Conservation (phyloP, 805 yeast genomes). For the Scheffersomyces lignosus region DNA sequence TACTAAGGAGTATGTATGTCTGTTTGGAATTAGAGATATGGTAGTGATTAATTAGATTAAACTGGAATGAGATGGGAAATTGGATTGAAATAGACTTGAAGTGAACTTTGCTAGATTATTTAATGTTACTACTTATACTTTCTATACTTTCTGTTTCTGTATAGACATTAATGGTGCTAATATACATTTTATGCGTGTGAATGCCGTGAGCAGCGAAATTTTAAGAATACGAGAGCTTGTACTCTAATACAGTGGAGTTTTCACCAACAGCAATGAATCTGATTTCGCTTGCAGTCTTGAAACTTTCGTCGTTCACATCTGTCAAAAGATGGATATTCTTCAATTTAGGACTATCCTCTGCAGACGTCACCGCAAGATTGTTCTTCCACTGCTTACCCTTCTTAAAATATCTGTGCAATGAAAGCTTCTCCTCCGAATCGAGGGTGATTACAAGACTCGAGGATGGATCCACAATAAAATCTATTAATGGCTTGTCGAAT, state of each 20-base stretch:
- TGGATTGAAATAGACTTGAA: too few species aligned
- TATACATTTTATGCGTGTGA: too few species aligned
- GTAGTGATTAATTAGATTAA: too few species aligned
- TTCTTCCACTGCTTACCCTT: conserved; percentile 38
- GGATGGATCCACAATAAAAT: conserved; percentile 36
- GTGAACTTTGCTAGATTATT: too few species aligned
- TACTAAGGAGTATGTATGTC: too few species aligned
- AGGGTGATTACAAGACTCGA: conserved; percentile 29
- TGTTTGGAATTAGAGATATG: too few species aligned
- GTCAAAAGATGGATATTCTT: conserved; percentile 3
- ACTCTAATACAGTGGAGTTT: conserved; percentile 4
- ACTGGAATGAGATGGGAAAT: too few species aligned
- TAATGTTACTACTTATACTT: too few species aligned
- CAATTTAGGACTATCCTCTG: neutral
- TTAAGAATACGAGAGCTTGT: too few species aligned
- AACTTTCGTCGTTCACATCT: conserved; percentile 6
- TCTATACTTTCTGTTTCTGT: too few species aligned
- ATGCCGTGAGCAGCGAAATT: too few species aligned
- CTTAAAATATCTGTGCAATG: conserved; percentile 38
- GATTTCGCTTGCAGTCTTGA: conserved; percentile 5
- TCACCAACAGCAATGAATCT: conserved; percentile 5
- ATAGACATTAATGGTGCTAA: too few species aligned
- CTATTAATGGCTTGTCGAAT: conserved; percentile 15
- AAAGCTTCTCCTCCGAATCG: conserved; percentile 16
- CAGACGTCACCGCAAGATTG: conserved; percentile 4